Evolutionary conservation across 106 monocot genomes (phyloP).

Genomic region (Phalaenopsis equestris): DNA sequence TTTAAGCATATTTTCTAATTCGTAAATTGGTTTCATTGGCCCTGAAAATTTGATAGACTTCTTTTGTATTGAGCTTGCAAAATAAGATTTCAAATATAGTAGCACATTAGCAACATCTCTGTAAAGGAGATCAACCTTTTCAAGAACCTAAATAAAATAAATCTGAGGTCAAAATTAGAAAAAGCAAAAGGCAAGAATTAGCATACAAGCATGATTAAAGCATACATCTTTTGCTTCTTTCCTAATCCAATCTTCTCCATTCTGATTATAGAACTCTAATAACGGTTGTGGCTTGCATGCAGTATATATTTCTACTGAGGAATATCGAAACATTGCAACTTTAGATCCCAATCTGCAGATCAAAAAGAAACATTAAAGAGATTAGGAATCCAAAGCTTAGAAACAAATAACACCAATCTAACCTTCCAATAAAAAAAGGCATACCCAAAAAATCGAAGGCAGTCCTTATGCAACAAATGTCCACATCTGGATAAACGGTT

Average conservation of each 20-base stretch:
- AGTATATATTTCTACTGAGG: slow-evolving; percentile 61
- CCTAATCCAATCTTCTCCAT: slow-evolving; percentile 55
- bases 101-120: slow-evolving; percentile 36
- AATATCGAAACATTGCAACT: slow-evolving; percentile 88
- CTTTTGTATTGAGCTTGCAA: slow-evolving; percentile 8
- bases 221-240: slow-evolving; percentile 65
- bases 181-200: neutral
- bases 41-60: slow-evolving; percentile 13
- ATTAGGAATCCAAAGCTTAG: neutral
- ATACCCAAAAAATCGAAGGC: slow-evolving; percentile 95
- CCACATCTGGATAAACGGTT: slow-evolving; percentile 74
- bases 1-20: slow-evolving; percentile 52
- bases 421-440: neutral
- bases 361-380: neutral
- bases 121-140: slow-evolving; percentile 40
- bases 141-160: slow-evolving; percentile 37
- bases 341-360: slow-evolving; percentile 55
- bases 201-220: neutral
- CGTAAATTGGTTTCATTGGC: slow-evolving; percentile 26
- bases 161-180: slow-evolving; percentile 10
- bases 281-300: slow-evolving; percentile 65
- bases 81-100: slow-evolving; percentile 33
- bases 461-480: slow-evolving; percentile 76
- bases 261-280: slow-evolving; percentile 50
- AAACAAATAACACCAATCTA: neutral